Evolutionary conservation across 495 filamentous ascomycete genomes (phyloP).

Genomic region (Neurospora africana): DNA sequence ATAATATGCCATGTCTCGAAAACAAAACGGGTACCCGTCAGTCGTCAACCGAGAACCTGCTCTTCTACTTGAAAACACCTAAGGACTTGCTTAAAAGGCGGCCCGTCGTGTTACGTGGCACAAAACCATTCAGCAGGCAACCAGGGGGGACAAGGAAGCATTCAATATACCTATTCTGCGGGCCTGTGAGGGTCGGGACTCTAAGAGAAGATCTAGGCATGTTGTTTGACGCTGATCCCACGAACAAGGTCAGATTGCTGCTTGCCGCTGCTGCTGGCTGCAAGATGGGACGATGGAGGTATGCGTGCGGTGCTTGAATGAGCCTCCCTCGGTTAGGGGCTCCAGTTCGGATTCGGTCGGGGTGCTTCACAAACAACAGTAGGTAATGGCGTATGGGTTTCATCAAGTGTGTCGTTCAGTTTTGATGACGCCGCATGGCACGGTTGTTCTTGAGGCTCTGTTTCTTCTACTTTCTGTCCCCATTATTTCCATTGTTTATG

Average conservation of each 20-base stretch:
- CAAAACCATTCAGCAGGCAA: not conserved
- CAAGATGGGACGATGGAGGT: not conserved
- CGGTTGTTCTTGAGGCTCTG: not conserved
- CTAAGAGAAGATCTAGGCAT: not conserved
- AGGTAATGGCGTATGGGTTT: not conserved
- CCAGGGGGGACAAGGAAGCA: not conserved
- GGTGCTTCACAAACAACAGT: not conserved
- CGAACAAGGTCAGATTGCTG: not conserved
- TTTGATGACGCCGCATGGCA: not conserved
- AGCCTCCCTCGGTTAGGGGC: not conserved
- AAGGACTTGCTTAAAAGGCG: not conserved
- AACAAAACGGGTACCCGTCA: not conserved
- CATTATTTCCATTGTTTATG: not conserved
- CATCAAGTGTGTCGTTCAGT: not conserved
- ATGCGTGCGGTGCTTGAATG: not conserved
- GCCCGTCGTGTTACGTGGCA: not conserved
- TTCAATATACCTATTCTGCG: not conserved
- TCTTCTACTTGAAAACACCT: not conserved
- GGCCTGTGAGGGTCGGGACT: not conserved
- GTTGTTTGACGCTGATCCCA: not conserved
- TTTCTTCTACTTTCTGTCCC: not conserved
- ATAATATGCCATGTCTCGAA: not conserved
- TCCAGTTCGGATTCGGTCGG: not conserved
- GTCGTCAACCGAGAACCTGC: not conserved
- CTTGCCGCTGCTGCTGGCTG: not conserved